A percentile compares a stretch with the other conserved stretches of the same genome.
Conservation (phyloP, 2,329 filamentous ascomycete species). For the Ophiostoma montium region DNA sequence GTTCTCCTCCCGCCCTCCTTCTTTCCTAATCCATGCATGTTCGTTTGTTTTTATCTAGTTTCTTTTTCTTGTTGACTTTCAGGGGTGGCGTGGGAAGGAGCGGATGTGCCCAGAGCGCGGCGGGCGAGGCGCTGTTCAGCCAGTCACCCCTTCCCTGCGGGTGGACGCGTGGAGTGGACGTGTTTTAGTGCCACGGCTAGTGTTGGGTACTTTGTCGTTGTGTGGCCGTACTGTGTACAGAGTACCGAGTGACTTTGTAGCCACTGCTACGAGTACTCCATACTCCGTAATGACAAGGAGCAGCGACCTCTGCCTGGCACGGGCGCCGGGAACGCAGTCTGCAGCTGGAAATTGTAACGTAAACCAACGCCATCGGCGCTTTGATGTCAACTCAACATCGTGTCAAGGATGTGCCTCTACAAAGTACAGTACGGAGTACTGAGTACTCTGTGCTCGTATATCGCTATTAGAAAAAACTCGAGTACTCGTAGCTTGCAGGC, state of each 20-base stretch:
- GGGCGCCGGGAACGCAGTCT: constrained; percentile 7
- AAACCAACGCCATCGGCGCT: background rate
- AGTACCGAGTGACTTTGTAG: too few species aligned
- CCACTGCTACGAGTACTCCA: background rate
- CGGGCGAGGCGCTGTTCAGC: background rate
- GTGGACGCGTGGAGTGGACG: constrained; percentile 5
- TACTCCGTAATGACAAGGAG: background rate
- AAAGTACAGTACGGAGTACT: too few species aligned
- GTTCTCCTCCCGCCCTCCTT: too few species aligned
- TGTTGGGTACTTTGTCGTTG: background rate
- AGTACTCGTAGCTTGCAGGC: too few species aligned
- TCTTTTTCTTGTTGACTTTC: constrained; percentile 10
- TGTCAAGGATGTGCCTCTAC: too few species aligned
- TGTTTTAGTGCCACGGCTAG: constrained; percentile 3
- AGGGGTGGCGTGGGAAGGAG: constrained; percentile 11
- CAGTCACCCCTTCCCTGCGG: background rate
- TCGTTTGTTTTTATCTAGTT: background rate
- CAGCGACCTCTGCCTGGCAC: constrained; percentile 1
- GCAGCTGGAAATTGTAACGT: background rate
- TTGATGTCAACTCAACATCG: too few species aligned
- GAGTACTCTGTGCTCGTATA: too few species aligned
- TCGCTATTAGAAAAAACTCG: too few species aligned
- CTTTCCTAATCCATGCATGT: constrained; percentile 6
- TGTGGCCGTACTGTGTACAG: background rate
- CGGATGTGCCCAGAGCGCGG: background rate